Conservation (phyloP, 2,329 filamentous ascomycete species). For the Polytolypa hystricis region DNA sequence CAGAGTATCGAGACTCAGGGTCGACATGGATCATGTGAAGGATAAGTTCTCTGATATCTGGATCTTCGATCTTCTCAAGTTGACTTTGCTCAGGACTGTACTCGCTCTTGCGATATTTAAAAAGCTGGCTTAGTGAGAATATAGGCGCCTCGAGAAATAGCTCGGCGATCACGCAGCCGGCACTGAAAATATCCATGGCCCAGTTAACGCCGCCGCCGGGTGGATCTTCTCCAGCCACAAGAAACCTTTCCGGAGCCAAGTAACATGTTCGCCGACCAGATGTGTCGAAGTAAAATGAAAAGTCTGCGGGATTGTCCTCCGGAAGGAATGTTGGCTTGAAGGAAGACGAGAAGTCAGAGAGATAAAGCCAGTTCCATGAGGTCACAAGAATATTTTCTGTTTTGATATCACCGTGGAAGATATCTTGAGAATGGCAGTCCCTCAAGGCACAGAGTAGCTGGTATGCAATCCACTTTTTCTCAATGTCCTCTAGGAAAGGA, state of each 20-base stretch:
- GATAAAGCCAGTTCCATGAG: constrained; percentile 98
- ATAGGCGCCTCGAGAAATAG: constrained; percentile 90
- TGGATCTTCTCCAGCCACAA: constrained; percentile 56
- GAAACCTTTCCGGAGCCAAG: constrained; percentile 84
- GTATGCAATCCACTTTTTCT: constrained; percentile 98
- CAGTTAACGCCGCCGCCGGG: constrained; percentile 58
- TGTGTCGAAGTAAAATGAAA: constrained; percentile 95
- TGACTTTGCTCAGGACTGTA: constrained; percentile 78
- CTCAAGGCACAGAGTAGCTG: constrained; percentile 85
- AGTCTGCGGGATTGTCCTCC: constrained; percentile 93
- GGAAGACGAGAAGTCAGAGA: constrained; percentile 91
- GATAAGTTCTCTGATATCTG: constrained; percentile 77
- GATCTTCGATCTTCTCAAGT: constrained; percentile 76
- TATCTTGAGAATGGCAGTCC: constrained; percentile 77
- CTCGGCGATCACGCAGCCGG: constrained; percentile 92
- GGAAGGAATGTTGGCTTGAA: constrained; percentile 92
- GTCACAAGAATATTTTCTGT: constrained; percentile 94
- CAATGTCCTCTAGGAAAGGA: constrained; percentile 91
- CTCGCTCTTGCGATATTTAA: constrained; percentile 84
- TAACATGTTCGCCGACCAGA: constrained; percentile 89
- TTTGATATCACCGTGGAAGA: constrained; percentile 98
- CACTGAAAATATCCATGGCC: constrained; percentile 99
- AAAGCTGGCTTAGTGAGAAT: constrained; percentile 94
- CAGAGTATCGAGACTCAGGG: constrained; percentile 81
- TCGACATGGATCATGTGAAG: constrained; percentile 93